Base-by-base conservation (phyloP, 2,329 filamentous ascomycete species). In the Fusarium virguliforme region DNA sequence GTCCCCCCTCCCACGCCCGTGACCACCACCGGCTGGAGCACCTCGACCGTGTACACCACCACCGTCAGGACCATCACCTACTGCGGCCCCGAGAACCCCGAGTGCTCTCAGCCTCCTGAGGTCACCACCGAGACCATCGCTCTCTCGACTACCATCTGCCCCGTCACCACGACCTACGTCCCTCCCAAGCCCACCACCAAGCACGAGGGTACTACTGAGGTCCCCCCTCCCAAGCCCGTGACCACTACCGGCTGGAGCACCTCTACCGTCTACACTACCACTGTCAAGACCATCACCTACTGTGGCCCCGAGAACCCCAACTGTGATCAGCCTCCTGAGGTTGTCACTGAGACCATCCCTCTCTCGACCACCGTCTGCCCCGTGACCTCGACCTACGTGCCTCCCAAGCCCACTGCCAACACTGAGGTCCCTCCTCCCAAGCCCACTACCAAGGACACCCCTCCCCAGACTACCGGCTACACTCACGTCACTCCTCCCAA, bases 261-360 rank as follows among this genome's bases (percentile, higher is more conserved):
- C 22, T 71, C 67, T 1, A 73, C 70, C 13, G 56, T 73, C n/a
- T 73, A 73, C 61, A 73, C 70, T 22, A 73, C 70, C 7, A 40
- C 50, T 8, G 15, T 73, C 9, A 65, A 57, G 7, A 72, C 70
- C 1, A 67, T 72, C 32, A 72, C 69, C 2, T 50, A 38, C 46
- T 72, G 70, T 4, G 60, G 62, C 7, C 60, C 70, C 6, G 60
- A 70, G 50, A 63, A 60, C 0, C 54, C 67, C 2, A 7, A 70
- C 34, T 70, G 68, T 51, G 64, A 67, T 2, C 54, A 55, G 48
- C 34, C 18, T 15, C 68, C 68, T 40, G 63, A 70, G 5, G 40
- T 64, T 43, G 67, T 63, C 35, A 70, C 68, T 8, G 67, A 68
- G 68, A 71, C 67, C 8, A 37, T 68, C 7, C 34, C 61, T 8